Percentiles rank a stretch among this genome's conserved stretches.
These are phyloP conservation scores for Elaeis guineensis DNA, from an alignment of 176 grass and related monocot genomes.

Conservation along the genomic window DNA sequence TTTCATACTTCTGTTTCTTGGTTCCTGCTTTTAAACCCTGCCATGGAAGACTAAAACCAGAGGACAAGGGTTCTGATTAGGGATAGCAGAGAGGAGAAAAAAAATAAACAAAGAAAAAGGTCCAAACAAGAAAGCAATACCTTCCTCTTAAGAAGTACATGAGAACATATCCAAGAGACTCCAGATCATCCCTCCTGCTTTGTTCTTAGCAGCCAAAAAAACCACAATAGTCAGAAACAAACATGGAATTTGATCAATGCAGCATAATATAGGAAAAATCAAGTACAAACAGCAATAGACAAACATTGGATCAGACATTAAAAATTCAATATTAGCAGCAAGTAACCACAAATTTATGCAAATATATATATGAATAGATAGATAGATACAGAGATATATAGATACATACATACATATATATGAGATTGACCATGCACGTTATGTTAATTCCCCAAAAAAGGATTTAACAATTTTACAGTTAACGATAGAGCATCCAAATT, in stretches of 20 bases:
- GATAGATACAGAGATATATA: too few relatives aligned
- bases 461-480: too few relatives aligned
- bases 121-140: constrained; percentile 20
- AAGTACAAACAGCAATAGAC: background rate
- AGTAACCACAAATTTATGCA: too few relatives aligned
- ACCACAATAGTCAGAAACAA: background rate
- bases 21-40: constrained; percentile 98
- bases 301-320: background rate
- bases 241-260: background rate
- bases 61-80: too few relatives aligned
- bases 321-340: constrained; percentile 5
- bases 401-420: too few relatives aligned
- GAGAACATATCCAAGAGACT: constrained; percentile 98
- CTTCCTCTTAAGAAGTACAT: constrained; percentile 98
- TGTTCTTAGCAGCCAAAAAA: constrained; percentile 49
- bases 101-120: background rate
- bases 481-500: too few relatives aligned
- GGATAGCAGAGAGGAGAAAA: constrained; percentile 1
- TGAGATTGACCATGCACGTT: too few relatives aligned
- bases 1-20: constrained; percentile 93
- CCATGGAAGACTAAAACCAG: constrained; percentile 73
- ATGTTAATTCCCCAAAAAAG: too few relatives aligned
- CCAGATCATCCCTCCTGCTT: constrained; percentile 97
- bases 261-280: background rate
- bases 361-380: too few relatives aligned